Evolutionary conservation across 1,139 yeast species (phyloP).

Genomic region (Blastobotrys malaysiensis): DNA sequence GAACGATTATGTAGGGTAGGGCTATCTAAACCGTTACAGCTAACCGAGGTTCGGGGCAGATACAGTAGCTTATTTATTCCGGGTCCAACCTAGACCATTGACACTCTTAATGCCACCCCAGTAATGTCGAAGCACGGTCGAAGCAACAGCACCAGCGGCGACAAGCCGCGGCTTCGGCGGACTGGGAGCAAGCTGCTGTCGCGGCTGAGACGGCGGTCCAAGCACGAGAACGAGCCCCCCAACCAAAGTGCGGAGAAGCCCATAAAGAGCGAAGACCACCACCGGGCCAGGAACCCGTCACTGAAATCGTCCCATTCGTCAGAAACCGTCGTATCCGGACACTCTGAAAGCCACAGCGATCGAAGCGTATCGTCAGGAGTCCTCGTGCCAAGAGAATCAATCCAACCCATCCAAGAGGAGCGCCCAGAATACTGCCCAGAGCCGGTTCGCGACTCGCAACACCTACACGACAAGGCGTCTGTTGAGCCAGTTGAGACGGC

Average conservation of each 20-base stretch:
- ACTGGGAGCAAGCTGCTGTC: neutral
- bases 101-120: no score
- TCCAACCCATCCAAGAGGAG: neutral
- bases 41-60: neutral
- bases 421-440: neutral
- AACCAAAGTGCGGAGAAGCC: neutral
- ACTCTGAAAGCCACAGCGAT: neutral
- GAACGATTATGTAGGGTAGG: neutral
- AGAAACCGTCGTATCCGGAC: neutral
- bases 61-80: no score
- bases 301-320: neutral
- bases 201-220: neutral
- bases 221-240: neutral
- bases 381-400: no score
- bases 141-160: neutral
- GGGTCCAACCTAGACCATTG: no score
- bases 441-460: no score
- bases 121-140: neutral
- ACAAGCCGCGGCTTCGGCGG: neutral
- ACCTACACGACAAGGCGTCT: no score
- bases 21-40: no score
- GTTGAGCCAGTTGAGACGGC: no score
- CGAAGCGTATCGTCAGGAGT: neutral
- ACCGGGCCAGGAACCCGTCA: neutral
- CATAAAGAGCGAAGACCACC: neutral